phyloP scores from a whole-genome alignment of 306 rosid species.

The Casuarina cunninghamiana region DNA sequence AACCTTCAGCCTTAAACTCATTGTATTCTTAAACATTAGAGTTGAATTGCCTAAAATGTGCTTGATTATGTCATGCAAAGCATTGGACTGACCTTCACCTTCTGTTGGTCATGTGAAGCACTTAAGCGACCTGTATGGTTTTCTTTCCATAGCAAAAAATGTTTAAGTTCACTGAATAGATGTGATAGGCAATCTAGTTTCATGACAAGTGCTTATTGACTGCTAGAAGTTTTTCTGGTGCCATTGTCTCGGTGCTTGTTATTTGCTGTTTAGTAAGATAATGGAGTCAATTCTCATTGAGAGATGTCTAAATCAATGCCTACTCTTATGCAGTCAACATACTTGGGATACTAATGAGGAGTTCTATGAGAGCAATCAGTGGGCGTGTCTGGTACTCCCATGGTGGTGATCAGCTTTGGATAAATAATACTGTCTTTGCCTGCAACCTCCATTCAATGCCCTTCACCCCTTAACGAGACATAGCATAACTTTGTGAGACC shows the following conservation, averaged over 20 bases:
- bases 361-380: too few relatives aligned
- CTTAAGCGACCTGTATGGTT: slow-evolving; percentile 6
- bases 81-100: slow-evolving; percentile 14
- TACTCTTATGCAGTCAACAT: background rate
- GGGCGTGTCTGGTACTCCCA: too few relatives aligned
- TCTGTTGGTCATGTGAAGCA: background rate
- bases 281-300: too few relatives aligned
- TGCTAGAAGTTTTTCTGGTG: background rate
- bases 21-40: background rate
- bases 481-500: too few relatives aligned
- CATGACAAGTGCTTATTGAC: background rate
- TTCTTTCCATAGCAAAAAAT: background rate
- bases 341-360: background rate
- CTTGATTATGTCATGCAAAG: background rate
- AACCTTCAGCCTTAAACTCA: slow-evolving; percentile 7
- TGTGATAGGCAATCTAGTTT: background rate
- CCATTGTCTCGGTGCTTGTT: background rate
- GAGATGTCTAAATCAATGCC: background rate
- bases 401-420: too few relatives aligned
- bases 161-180: background rate
- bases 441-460: too few relatives aligned
- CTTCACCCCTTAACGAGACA: too few relatives aligned
- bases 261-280: background rate
- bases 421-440: too few relatives aligned
- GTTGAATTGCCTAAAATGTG: slow-evolving; percentile 19